A percentile compares a stretch with the other conserved stretches of the same genome.
These are phyloP conservation scores for Claviceps humidiphila DNA, from an alignment of 2,329 filamentous ascomycete genomes.

Conservation along the genomic window DNA sequence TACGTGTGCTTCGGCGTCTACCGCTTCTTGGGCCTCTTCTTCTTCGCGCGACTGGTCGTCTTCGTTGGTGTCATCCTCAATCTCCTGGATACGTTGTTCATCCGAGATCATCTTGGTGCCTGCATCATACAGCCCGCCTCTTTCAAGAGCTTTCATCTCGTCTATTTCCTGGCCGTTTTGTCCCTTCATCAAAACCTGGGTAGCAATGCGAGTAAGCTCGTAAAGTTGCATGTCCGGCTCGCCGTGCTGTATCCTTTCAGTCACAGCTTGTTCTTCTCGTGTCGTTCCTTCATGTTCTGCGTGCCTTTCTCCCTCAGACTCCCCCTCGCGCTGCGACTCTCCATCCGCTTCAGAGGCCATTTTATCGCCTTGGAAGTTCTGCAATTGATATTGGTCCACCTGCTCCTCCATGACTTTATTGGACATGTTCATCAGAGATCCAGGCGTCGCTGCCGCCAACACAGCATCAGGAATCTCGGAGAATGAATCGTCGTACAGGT, in stretches of 20 bases:
- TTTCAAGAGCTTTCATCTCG: neutral
- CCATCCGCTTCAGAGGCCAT: neutral
- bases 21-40: neutral
- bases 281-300: neutral
- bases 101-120: neutral
- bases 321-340: neutral
- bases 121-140: neutral
- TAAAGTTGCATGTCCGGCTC: neutral
- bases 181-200: neutral
- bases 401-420: conserved; percentile 7
- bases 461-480: conserved; percentile 41
- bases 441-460: conserved; percentile 35
- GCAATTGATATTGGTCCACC: neutral
- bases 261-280: neutral
- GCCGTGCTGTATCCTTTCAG: neutral
- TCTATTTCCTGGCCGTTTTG: neutral
- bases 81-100: neutral
- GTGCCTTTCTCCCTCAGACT: neutral
- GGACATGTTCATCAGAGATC: conserved; percentile 5
- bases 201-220: neutral
- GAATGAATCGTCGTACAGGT: conserved; percentile 40
- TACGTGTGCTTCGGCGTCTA: neutral
- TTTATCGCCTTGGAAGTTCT: neutral
- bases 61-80: neutral
- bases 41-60: neutral